Evolutionary conservation across 2,329 filamentous ascomycete genomes (phyloP), one percentile per base, ranked within the genome.

Genomic region (Corniculantispora saksenae): DNA sequence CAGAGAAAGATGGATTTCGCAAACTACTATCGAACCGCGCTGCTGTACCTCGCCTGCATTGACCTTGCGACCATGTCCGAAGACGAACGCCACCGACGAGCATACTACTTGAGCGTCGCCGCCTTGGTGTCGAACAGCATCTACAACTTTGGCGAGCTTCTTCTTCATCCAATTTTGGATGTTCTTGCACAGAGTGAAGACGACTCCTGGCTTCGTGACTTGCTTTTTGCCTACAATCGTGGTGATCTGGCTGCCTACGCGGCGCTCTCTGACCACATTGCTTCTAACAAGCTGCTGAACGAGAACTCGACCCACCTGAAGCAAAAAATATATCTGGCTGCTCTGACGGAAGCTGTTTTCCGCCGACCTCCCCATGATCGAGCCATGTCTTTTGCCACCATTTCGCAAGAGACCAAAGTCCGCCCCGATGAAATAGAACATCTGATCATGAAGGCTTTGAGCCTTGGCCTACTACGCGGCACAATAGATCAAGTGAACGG

Each of bases 61-160:
- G 91, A 97, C 72, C 81, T 97, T 69, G 84, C 88, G 66, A 86
- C 91, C 63, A 84, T 99, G 65, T 84, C 89, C 51, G 81, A 88
- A 62, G 83, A 86, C 63, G 94, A 99, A 77, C 90, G 92, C 72
- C 89, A 90, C 76, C 86, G 86, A 66, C 89, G 94, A 72, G 95
- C 95, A 53, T 97, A 97, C 80, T 93, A 97, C 77, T 89, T 99
- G 68, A 91, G 91, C 74, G 90, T 98, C 62, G 93, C 95, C 32
- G 95, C 95, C 12, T 86, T 99, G 10, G 91, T 97, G 47, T 97
- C 94, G 59, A 92, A 94, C 74, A 92, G 89, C 73, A 99, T 98
- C 81, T 98, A 99, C 87, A 99, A 99, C 83, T 99, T 99, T 72
- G 95, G 95, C 78, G 95, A 99, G 83, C 89, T 99, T n/a, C 88